phyloP scores from a whole-genome alignment of 306 rosid species.

The Sophora flavescens region DNA sequence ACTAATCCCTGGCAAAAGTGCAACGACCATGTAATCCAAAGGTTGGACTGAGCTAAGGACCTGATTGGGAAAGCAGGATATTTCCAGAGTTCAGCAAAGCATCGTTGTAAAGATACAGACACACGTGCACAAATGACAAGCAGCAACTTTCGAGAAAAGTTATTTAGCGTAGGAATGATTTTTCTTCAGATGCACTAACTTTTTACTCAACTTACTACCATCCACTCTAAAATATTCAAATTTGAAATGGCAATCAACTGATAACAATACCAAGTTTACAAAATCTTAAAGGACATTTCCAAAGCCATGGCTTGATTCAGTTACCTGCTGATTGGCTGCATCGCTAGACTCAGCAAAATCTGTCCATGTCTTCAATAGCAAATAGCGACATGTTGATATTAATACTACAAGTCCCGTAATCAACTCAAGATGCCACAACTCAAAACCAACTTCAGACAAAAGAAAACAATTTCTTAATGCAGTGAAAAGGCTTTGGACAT shows the following conservation, averaged over 20 bases:
- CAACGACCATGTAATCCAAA: conserved; percentile 73
- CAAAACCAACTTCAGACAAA: conserved; percentile 77
- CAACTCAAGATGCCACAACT: conserved; percentile 95
- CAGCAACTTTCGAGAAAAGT: conserved; percentile 35
- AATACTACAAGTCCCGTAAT: conserved; percentile 73
- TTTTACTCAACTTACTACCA: conserved; percentile 24
- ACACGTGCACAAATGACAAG: conserved; percentile 28
- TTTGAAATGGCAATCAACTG: conserved; percentile 14
- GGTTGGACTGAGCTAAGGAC: conserved; percentile 86
- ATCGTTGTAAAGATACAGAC: conserved; percentile 11
- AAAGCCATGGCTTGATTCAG: conserved; percentile 44
- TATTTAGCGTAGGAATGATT: neutral
- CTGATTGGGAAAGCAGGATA: conserved; percentile 57
- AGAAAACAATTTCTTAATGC: conserved; percentile 20
- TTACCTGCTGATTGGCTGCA: conserved; percentile 89
- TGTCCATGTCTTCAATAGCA: conserved; percentile 80
- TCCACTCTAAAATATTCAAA: conserved; percentile 8
- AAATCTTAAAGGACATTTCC: conserved; percentile 28
- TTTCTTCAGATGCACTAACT: conserved; percentile 1
- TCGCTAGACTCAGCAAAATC: conserved; percentile 92
- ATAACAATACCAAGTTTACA: conserved; percentile 20
- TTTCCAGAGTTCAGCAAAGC: conserved; percentile 44
- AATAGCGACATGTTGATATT: conserved; percentile 75
- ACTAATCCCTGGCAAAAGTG: conserved; percentile 82
- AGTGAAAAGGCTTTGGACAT: conserved; percentile 10